Percentiles rank a stretch among this genome's conserved stretches.
phyloP scores from a whole-genome alignment of 495 filamentous ascomycete genomes.

The Aspergillus nanangensis region DNA sequence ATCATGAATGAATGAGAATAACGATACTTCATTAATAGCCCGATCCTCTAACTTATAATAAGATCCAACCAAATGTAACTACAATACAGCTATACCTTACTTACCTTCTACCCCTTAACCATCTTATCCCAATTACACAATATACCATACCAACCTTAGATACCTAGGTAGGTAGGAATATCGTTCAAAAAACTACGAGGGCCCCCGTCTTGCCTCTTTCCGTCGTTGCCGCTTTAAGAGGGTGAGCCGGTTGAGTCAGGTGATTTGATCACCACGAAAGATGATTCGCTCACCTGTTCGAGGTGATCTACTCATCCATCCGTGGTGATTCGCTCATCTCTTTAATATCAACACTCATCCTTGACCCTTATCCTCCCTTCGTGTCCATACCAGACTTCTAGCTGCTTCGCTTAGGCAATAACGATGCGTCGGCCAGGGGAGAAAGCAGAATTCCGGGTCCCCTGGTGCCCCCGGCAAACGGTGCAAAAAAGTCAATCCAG shows the following conservation, averaged over 20 bases:
- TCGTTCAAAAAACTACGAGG: background rate
- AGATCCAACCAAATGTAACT: too few relatives aligned
- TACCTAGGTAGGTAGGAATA: background rate
- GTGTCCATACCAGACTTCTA: constrained; percentile 5
- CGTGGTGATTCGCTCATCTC: constrained; percentile 6
- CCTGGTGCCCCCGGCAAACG: constrained; percentile 1
- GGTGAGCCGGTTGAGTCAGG: constrained; percentile 11
- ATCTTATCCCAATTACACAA: too few relatives aligned
- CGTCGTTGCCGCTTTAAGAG: constrained; percentile 10
- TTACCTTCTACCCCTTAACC: too few relatives aligned
- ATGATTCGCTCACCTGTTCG: constrained; percentile 5
- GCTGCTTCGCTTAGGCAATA: constrained; percentile 7
- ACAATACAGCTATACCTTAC: too few relatives aligned
- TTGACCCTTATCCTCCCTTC: constrained; percentile 7
- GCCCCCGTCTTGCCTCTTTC: constrained; percentile 4
- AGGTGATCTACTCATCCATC: constrained; percentile 1
- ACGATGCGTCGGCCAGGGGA: background rate
- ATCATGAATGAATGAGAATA: too few relatives aligned
- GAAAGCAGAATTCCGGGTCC: constrained; percentile 2
- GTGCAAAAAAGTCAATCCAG: background rate
- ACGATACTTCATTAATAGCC: too few relatives aligned
- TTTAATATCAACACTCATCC: constrained; percentile 8
- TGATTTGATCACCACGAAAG: constrained; percentile 5
- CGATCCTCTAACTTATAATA: too few relatives aligned
- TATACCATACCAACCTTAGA: too few relatives aligned